phyloP scores from a whole-genome alignment of 2,329 filamentous ascomycete species.

The Colletotrichum navitas region DNA sequence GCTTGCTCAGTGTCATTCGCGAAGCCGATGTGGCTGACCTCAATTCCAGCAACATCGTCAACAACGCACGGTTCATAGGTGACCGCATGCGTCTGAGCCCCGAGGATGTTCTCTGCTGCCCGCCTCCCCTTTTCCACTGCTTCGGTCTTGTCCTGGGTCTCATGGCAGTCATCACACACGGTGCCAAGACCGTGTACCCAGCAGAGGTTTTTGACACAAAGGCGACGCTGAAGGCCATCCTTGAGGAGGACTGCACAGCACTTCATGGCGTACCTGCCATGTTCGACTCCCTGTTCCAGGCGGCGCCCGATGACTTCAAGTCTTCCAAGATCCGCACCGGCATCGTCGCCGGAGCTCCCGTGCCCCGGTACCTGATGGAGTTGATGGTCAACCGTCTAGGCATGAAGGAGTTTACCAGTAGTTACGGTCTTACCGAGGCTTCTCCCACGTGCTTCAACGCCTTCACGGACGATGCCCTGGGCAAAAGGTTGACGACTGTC shows the following conservation, averaged over 20 bases:
- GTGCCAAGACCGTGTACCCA: slow-evolving; percentile 81
- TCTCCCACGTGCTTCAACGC: slow-evolving; percentile 86
- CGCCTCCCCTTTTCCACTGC: slow-evolving; percentile 87
- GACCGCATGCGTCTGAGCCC: slow-evolving; percentile 78
- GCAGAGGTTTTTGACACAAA: slow-evolving; percentile 78
- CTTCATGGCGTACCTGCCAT: slow-evolving; percentile 87
- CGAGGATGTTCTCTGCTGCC: slow-evolving; percentile 80
- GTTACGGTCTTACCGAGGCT: slow-evolving; percentile 81
- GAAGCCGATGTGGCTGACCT: slow-evolving; percentile 22
- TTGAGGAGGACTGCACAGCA: slow-evolving; percentile 77
- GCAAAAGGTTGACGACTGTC: slow-evolving; percentile 76
- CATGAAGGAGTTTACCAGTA: slow-evolving; percentile 80
- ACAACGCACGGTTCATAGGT: slow-evolving; percentile 78
- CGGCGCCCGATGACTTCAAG: slow-evolving; percentile 56
- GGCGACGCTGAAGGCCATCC: slow-evolving; percentile 75
- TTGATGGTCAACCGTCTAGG: slow-evolving; percentile 77
- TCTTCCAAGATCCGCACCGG: slow-evolving; percentile 75
- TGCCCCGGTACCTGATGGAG: slow-evolving; percentile 81
- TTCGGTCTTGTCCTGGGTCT: slow-evolving; percentile 85
- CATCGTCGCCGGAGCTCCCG: slow-evolving; percentile 83
- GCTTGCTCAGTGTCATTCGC: slow-evolving; percentile 42
- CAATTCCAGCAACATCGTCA: slow-evolving; percentile 66
- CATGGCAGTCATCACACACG: slow-evolving; percentile 79
- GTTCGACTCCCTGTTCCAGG: slow-evolving; percentile 77
- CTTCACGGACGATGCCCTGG: slow-evolving; percentile 78